Evolutionary conservation across 2,329 filamentous ascomycete species (phyloP), one percentile per base, ranked within the genome.

Genomic region (Penicillium digitatum): DNA sequence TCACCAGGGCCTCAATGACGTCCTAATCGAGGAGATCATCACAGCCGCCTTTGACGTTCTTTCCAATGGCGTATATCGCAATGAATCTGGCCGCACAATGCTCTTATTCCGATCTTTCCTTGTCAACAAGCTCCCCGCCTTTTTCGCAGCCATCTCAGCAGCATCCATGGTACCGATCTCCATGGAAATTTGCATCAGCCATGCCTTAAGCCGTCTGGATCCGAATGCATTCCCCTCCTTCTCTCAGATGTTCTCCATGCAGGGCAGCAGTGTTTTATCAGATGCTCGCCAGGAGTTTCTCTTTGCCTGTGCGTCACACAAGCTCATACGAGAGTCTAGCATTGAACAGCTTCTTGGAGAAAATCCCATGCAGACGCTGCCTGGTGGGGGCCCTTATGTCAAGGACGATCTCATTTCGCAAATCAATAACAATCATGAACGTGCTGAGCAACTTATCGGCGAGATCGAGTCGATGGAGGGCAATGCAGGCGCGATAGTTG

Each of bases 401-500:
- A 94, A 93, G 71, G 88, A 94, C 27, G 82, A 85, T 29, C 77
- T 99, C 12, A 82, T 96, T 0, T 81, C 85, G 46, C 87, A 94
- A 67, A 96, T 91, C 60, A 81, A 87, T 45, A 81, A 83, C 11
- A 90, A 95, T 62, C 83, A 86, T 0, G 88, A 90, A 58, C 84
- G 86, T 59, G 84, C 89, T 1, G 88, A 91, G 61, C 82, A 86
- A 40, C 79, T 95, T 31, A 84, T 96, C 38, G 83, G 86, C 37
- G 90, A 95, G 65, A 79, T 99, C 24, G 90, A 96, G 54, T 87
- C 87, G 48, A 91, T 94, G 81, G 90, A 95, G 66, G 93, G 93
- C 1, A 96, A 96, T 70, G 90, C 90, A 2, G 90, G 89, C 2
- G 90, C 90, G 2, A 89, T 95, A 18, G 88, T 88, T 48, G 85